Base-by-base conservation (phyloP, 2,329 filamentous ascomycete species). In the Thelonectria discophora region DNA sequence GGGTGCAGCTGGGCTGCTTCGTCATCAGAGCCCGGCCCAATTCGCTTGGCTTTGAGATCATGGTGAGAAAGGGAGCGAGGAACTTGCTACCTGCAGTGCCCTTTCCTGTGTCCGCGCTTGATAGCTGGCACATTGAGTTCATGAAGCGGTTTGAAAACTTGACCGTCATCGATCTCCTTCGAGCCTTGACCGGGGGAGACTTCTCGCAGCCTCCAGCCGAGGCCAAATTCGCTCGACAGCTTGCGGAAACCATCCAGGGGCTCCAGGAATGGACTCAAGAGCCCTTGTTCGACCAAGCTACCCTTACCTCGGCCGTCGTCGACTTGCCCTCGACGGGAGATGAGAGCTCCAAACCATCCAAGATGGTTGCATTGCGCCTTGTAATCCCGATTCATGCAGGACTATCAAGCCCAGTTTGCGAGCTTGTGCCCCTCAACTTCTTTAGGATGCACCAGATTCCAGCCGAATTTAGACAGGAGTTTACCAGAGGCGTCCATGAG, bases 391-490 rank as follows among this genome's bases (percentile, higher is more conserved):
- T 91, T 27, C 86, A 90, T 65, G 80, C 81, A 15, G 81, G 80
- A 34, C 74, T 85, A 9, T 77, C 78, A 2, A 82, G 82, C 20
- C 77, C 82, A 1, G 81, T 81, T 27, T 84, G 86, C 69, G 80
- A 83, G 57, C 89, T 90, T 65, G 80, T 84, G 1, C 88, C 89
- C 0, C 77, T 91, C 30, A 83, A 78, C 46, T 87, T 91, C 65
- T 91, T 91, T 78, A 87, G 86, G 65, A 79, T 84, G 8, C 87
- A 88, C 60, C 90, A 92, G 73, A 83, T 89, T 63, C 82, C 86
- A 0, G 84, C 88, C 67, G 79, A 82, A 0, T 84, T 87, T 65
- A 82, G 87, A 46, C 80, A 85, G 5, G 82, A 81, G 2, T 91
- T 92, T 68, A 81, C 84, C 1, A 82, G 85, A 58, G 82, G 82